These are phyloP conservation scores for Angophora floribunda DNA, from an alignment of 345 rosid genomes.

Conservation along the genomic window DNA sequence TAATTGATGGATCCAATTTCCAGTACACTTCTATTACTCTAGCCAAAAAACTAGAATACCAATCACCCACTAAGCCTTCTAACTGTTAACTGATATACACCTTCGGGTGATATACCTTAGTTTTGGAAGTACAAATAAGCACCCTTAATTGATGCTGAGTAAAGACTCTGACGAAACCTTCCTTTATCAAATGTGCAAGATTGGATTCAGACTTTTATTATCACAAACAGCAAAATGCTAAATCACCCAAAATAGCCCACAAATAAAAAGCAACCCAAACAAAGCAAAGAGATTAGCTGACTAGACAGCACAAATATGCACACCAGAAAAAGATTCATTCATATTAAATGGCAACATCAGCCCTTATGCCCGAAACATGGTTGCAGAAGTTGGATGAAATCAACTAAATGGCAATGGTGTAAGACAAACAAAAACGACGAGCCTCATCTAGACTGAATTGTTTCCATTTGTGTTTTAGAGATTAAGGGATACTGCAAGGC, in stretches of 20 bases:
- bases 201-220: not conserved
- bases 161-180: not conserved
- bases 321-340: not conserved
- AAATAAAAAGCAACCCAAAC: not conserved
- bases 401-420: not conserved
- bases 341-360: not conserved
- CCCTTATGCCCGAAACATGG: not conserved
- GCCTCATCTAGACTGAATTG: not conserved
- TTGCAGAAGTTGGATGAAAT: not conserved
- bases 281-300: too few species aligned
- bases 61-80: not conserved
- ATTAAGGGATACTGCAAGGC: not conserved
- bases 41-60: not conserved
- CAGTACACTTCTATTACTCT: not conserved
- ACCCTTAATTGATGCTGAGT: not conserved
- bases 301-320: not conserved
- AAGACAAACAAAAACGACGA: not conserved
- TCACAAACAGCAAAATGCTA: not conserved
- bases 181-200: not conserved
- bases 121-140: not conserved
- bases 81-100: not conserved
- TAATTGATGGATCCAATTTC: not conserved
- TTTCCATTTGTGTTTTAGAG: not conserved
- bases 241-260: not conserved
- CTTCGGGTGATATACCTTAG: not conserved